Conservation (phyloP, 352 stramenopile species). For the Aphanomyces stellatus region DNA sequence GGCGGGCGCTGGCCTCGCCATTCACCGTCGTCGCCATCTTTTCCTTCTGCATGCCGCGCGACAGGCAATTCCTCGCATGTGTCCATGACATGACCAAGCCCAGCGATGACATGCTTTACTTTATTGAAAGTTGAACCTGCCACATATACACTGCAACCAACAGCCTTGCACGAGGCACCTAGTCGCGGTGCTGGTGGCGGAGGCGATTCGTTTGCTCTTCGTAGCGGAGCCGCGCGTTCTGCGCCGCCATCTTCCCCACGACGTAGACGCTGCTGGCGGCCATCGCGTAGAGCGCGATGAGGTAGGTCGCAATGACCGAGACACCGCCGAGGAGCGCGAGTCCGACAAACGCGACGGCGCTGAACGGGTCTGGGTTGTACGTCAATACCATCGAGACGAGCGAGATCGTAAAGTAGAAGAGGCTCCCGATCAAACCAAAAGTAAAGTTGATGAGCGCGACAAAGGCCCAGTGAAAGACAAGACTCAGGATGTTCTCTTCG, state of each 20-base stretch:
- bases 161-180: no score
- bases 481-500: constrained; percentile 69
- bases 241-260: constrained; percentile 62
- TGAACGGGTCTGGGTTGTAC: constrained; percentile 76
- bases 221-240: constrained; percentile 67
- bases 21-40: no score
- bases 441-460: constrained; percentile 82
- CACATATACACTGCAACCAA: no score
- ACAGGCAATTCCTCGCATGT: no score
- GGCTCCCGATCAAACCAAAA: constrained; percentile 62
- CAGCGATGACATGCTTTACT: no score
- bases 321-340: constrained; percentile 61
- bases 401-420: constrained; percentile 84
- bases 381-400: constrained; percentile 74
- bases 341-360: constrained; percentile 59
- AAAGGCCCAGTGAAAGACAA: constrained; percentile 77
- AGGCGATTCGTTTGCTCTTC: constrained; percentile 52
- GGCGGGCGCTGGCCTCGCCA: no score
- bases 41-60: no score
- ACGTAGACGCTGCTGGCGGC: constrained; percentile 72
- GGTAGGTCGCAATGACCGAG: constrained; percentile 77
- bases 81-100: no score
- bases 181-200: not conserved
- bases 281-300: constrained; percentile 82
- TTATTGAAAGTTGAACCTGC: no score